Conservation (phyloP, 2,329 filamentous ascomycete genomes). For the Ustilaginoidea virens region DNA sequence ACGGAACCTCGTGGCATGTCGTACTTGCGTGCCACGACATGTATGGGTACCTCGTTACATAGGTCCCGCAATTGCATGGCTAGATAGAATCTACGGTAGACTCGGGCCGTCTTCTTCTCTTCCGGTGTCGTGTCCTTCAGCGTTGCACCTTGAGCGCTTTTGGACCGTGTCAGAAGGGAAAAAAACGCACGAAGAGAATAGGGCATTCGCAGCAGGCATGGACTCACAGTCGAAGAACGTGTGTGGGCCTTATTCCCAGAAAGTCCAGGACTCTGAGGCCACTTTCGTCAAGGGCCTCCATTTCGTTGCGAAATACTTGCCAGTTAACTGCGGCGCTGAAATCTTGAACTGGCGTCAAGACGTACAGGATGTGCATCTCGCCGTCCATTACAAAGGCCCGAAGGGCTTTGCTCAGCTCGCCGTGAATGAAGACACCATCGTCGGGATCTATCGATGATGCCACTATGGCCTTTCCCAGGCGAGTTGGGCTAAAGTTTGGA, state of each 20-base stretch:
- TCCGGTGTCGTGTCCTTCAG: conserved; percentile 46
- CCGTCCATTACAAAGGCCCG: conserved; percentile 66
- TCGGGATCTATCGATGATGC: conserved; percentile 58
- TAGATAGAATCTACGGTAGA: conserved; percentile 59
- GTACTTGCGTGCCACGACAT: conserved; percentile 55
- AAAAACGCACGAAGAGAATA: too few relatives aligned
- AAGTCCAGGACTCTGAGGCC: conserved; percentile 52
- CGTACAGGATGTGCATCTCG: conserved; percentile 67
- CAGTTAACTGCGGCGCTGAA: conserved; percentile 46
- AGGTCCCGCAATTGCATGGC: conserved; percentile 65
- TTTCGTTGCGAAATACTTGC: conserved; percentile 55
- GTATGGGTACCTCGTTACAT: conserved; percentile 60
- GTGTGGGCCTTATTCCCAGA: conserved; percentile 50
- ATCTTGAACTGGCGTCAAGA: conserved; percentile 57
- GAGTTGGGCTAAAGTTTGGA: conserved; percentile 43
- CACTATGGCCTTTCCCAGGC: conserved; percentile 55
- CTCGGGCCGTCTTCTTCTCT: conserved; percentile 43
- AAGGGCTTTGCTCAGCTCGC: conserved; percentile 51
- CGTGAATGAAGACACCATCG: conserved; percentile 58
- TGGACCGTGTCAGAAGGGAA: neutral
- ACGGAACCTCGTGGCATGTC: conserved; percentile 53
- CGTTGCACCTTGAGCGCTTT: conserved; percentile 49
- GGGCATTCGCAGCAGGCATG: neutral
- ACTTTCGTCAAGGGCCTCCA: conserved; percentile 56
- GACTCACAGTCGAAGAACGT: conserved; percentile 50